phyloP scores from a whole-genome alignment of 345 rosid species.

The Barbarea vulgaris region DNA sequence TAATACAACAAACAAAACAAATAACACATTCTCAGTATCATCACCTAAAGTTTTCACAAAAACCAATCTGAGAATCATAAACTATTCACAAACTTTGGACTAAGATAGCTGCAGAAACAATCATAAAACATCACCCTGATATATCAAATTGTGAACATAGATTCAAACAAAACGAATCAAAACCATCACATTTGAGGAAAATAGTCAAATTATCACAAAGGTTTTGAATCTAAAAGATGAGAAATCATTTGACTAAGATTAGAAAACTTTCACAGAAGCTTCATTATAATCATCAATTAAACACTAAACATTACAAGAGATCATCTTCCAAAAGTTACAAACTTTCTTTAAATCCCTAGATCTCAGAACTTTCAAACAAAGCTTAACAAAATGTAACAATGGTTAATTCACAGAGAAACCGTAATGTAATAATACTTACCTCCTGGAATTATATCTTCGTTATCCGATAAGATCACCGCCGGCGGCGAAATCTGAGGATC shows the following conservation, averaged over 20 bases:
- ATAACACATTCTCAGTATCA: constrained; percentile 12
- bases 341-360: constrained; percentile 25
- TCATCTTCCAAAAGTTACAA: background rate
- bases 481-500: constrained; percentile 29
- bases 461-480: constrained; percentile 33
- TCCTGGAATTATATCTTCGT: constrained; percentile 50
- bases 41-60: background rate
- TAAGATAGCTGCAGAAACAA: constrained; percentile 4
- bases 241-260: background rate
- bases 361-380: constrained; percentile 7
- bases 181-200: background rate
- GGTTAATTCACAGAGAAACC: background rate
- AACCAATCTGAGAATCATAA: background rate
- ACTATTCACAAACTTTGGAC: background rate
- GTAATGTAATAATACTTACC: constrained; percentile 45
- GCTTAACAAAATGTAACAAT: background rate
- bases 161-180: too few relatives aligned
- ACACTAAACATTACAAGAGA: constrained; percentile 2
- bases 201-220: background rate
- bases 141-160: too few relatives aligned
- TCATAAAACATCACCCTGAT: constrained; percentile 6
- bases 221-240: background rate
- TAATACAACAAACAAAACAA: constrained; percentile 1
- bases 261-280: background rate
- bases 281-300: background rate